Conservation (phyloP, 2,329 filamentous ascomycete species). For the Biscogniauxia sp. region DNA sequence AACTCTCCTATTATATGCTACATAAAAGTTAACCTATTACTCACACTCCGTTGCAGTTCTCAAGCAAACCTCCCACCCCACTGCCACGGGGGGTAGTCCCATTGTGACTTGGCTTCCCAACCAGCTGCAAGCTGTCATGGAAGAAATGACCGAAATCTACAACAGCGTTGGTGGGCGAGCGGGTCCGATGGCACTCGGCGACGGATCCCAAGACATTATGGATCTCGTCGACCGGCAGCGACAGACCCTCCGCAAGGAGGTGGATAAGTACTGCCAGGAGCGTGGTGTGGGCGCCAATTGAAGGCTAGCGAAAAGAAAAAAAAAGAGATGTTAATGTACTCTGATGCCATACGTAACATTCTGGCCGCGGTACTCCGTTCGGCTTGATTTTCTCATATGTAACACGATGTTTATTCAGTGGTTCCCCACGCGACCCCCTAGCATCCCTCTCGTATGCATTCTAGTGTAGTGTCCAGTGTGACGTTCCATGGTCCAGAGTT, state of each 20-base stretch:
- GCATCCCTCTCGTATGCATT: not conserved
- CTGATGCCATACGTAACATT: not conserved
- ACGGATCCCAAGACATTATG: constrained; percentile 60
- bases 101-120: constrained; percentile 85
- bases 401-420: not conserved
- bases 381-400: not conserved
- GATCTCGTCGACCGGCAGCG: constrained; percentile 62
- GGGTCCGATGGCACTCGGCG: constrained; percentile 42
- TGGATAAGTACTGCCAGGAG: constrained; percentile 70
- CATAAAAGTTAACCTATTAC: not conserved
- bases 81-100: constrained; percentile 75
- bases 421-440: not conserved
- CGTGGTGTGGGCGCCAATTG: constrained; percentile 34
- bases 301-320: not conserved
- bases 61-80: constrained; percentile 72
- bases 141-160: constrained; percentile 64
- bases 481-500: not conserved
- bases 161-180: constrained; percentile 39
- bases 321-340: not conserved
- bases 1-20: not conserved
- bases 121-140: constrained; percentile 72
- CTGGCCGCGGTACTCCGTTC: not conserved
- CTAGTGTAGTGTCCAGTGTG: not conserved
- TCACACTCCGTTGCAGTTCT: constrained; percentile 44
- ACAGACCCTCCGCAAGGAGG: constrained; percentile 68